A percentile compares a stretch with the other conserved stretches of the same genome.
Conservation (phyloP, 768 basidiomycete genomes). For the Lactarius trivialis region DNA sequence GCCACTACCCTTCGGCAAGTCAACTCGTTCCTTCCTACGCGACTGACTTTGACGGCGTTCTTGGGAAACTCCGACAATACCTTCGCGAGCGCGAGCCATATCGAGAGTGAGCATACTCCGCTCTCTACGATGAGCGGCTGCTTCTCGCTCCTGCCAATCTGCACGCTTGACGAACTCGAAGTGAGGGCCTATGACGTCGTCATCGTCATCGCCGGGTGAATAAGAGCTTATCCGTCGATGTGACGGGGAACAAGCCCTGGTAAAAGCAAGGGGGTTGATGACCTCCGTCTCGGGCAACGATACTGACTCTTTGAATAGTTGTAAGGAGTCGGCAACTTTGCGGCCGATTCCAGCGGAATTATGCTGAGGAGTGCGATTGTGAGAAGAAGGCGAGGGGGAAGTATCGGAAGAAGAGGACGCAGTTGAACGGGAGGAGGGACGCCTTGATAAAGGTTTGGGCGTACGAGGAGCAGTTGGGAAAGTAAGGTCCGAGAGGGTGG, state of each 20-base stretch:
- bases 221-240: slow-evolving; percentile 32
- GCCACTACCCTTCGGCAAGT: slow-evolving; percentile 39
- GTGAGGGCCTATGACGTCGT: slow-evolving; percentile 57
- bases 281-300: slow-evolving; percentile 33
- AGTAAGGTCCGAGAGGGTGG: slow-evolving; percentile 9
- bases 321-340: slow-evolving; percentile 76
- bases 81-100: slow-evolving; percentile 49
- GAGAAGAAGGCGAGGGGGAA: slow-evolving; percentile 31
- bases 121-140: slow-evolving; percentile 61
- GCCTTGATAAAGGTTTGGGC: slow-evolving; percentile 22
- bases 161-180: slow-evolving; percentile 81
- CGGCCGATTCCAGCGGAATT: slow-evolving; percentile 52
- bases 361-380: slow-evolving; percentile 31
- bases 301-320: slow-evolving; percentile 74
- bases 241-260: slow-evolving; percentile 25
- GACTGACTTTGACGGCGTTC: slow-evolving; percentile 24
- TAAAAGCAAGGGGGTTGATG: slow-evolving; percentile 29
- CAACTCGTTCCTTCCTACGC: slow-evolving; percentile 32
- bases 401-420: slow-evolving; percentile 30
- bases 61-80: slow-evolving; percentile 25
- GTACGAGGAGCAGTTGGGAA: slow-evolving; percentile 16
- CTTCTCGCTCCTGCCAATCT: slow-evolving; percentile 79
- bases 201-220: slow-evolving; percentile 31
- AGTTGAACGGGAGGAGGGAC: slow-evolving; percentile 25
- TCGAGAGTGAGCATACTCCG: slow-evolving; percentile 58